Evolutionary conservation across 208 protist genomes (phyloP).

Genomic region (Wallacemonas rigidus): DNA sequence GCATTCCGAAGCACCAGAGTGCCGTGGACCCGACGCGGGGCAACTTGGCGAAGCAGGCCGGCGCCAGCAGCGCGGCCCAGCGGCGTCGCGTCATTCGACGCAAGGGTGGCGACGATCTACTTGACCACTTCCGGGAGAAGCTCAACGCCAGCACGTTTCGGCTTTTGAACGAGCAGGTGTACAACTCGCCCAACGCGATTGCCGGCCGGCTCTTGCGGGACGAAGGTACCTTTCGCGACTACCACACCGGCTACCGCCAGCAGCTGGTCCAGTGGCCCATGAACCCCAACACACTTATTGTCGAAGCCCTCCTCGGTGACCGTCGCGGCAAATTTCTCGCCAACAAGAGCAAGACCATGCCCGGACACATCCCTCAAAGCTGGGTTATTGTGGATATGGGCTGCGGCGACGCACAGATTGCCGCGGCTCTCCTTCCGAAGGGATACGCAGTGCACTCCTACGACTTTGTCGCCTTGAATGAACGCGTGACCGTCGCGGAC

Average conservation of each 20-base stretch:
- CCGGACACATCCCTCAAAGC: constrained; percentile 71
- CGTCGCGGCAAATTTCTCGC: constrained; percentile 73
- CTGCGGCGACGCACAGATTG: constrained; percentile 94
- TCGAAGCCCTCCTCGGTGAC: constrained; percentile 78
- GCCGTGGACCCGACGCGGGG: constrained; percentile 29
- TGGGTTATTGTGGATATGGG: constrained; percentile 96
- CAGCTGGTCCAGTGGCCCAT: constrained; percentile 94
- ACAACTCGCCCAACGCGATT: constrained; percentile 80
- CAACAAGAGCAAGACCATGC: constrained; percentile 85
- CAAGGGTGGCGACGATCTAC: constrained; percentile 78
- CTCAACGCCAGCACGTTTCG: constrained; percentile 88
- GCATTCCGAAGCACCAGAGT: constrained; percentile 50
- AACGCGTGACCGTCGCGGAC: constrained; percentile 91
- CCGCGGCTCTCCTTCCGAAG: constrained; percentile 59
- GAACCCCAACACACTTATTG: constrained; percentile 92
- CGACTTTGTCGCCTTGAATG: constrained; percentile 87
- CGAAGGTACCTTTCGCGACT: constrained; percentile 77
- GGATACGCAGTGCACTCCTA: constrained; percentile 95
- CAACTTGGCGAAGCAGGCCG: constrained; percentile 34
- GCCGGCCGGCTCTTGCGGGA: constrained; percentile 83
- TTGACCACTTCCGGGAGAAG: constrained; percentile 83
- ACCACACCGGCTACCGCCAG: constrained; percentile 93
- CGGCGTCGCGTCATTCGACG: constrained; percentile 69
- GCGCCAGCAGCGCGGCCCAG: constrained; percentile 83
- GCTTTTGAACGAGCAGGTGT: constrained; percentile 88